These are phyloP conservation scores for Verticillium dahliae DNA, from an alignment of 2,329 filamentous ascomycete genomes.

Conservation along the genomic window DNA sequence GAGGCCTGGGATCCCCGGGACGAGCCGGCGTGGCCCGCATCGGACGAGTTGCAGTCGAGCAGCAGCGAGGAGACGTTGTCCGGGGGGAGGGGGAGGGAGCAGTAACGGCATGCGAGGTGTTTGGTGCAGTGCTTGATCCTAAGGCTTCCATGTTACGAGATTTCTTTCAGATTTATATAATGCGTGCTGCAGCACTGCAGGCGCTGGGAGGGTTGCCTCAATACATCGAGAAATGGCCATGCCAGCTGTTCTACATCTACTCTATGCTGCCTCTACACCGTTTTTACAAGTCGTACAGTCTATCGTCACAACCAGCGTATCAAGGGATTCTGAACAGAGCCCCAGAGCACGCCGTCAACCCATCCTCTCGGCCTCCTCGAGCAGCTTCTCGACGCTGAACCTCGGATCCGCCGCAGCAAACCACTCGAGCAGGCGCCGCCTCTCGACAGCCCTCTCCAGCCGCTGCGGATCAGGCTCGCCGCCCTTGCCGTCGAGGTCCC, in stretches of 20 bases:
- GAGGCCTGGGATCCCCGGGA: constrained; percentile 25
- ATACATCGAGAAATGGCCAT: no score
- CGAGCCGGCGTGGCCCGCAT: background rate
- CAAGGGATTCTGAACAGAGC: background rate
- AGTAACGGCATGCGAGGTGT: background rate
- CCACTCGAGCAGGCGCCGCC: constrained; percentile 68
- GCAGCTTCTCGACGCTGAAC: constrained; percentile 77
- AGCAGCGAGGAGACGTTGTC: background rate
- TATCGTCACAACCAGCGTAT: background rate
- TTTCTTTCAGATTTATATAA: no score
- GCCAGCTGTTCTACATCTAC: no score
- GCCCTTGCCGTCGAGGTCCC: constrained; percentile 36
- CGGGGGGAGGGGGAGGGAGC: background rate
- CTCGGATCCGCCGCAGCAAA: constrained; percentile 71
- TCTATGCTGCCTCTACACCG: no score
- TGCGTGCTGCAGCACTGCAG: no score
- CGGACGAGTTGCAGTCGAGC: background rate
- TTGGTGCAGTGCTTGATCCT: background rate
- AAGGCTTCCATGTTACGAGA: no score
- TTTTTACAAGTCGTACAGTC: background rate
- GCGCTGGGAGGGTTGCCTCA: no score
- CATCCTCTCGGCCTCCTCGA: constrained; percentile 86
- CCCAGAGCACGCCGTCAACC: constrained; percentile 24
- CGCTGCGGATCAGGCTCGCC: constrained; percentile 23
- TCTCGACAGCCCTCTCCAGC: constrained; percentile 52